Evolutionary conservation across 352 stramenopile genomes (phyloP), one percentile per base, ranked within the genome.

Genomic region (Globisporangium paroecandrum): DNA sequence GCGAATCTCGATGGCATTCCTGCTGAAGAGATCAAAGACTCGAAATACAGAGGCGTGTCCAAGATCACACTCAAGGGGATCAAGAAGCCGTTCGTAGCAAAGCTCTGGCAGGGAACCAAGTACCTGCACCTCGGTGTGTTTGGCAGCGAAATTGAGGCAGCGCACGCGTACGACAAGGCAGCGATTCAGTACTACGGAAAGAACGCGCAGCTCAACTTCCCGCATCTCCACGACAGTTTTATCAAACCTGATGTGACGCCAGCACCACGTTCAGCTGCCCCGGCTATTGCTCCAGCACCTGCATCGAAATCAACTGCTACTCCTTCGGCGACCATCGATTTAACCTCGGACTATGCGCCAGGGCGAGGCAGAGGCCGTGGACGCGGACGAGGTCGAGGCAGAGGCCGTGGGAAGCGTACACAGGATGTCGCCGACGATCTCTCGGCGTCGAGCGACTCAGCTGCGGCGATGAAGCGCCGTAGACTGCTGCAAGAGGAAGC

Each of bases 51-150:
- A 18, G 87, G 87, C 18, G 87, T 95, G 74, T 85, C 81, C 58
- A 91, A 91, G 75, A 80, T 91, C 64, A 89, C 84, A 15, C 80
- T 81, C 73, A 93, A 92, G 64, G 83, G 85, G 22, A 78, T 86
- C 41, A 93, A 93, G 73, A 92, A 92, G 38, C 85, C 87, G 32
- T 95, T 93, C 65, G 80, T 93, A 32, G 82, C 85, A 55, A 89
- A 90, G 51, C 77, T 91, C 12, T 85, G 79, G 69, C 81, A 89
- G 58, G 76, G 83, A 29, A 72, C 72, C 65, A 90, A 89, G 65
- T 89, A 89, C 60, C 65, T 88, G 13, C 82, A 91, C 24, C 55
- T 93, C 18, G 85, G 84, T n/a, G 78, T 84, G 0, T 95, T 85
- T 49, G 76, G 76, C 54, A 92, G 82, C 51, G 87, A 93, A 67